Base-by-base conservation (phyloP, 768 basidiomycete species). In the Infundibulicybe gibba region DNA sequence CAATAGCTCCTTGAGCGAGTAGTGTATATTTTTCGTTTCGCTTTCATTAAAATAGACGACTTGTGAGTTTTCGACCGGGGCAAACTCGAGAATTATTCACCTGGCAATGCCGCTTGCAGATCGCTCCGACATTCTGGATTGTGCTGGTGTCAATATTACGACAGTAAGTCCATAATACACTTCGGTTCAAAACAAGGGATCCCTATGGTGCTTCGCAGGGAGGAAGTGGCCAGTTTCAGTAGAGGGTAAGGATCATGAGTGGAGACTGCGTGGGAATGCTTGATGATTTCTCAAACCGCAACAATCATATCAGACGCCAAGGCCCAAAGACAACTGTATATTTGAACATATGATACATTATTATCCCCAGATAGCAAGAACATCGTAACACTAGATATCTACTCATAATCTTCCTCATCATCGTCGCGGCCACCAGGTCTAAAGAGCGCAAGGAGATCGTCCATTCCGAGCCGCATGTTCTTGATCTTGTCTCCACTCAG, bases 401-500 rank as follows among this genome's bases (percentile, higher is more conserved):
- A 44, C 11, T 52, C 43, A 8, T 51, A 40, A 21, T 67, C 68
- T 12, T 79, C 75, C 11, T 84, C 83, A 15, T 85, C 84, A 14
- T 83, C 83, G 40, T 83, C 72, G 11, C 69, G 68, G 13, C 72
- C 72, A 40, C 79, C 78, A 38, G 74, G 74, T 47, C 76, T 71
- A 75, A 93, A 91, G 33, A 93, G 68, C 0, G 83, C 85, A 65
- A 94, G 77, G 51, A 97, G 74, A 49, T 97, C 94, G 19, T 93
- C 84, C 67, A 93, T 70, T 9, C 86, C 83, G 16, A 98, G 80
- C 52, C 83, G 85, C 76, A 84, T 78, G 57, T 83, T 81, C 79
- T 91, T 89, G 59, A 90, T 73, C 65, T 87, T 92, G 67, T 91
- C 85, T 8, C 95, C 95, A 30, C 89, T 86, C 48, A 97, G 65